Evolutionary conservation across 202 grass and related monocot species (phyloP).

Genomic region (Setaria viridis): DNA sequence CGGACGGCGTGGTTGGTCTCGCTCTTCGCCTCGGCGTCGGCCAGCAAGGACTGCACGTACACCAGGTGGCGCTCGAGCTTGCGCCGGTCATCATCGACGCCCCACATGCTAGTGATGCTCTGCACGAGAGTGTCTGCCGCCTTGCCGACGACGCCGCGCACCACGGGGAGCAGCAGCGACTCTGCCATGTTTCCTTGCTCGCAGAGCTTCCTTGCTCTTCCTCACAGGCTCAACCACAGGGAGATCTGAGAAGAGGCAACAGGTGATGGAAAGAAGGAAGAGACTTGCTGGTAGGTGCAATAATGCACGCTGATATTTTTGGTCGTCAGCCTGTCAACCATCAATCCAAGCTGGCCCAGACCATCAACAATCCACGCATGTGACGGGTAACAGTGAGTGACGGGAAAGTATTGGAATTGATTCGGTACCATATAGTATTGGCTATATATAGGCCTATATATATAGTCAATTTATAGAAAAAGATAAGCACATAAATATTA

Average conservation of each 20-base stretch:
- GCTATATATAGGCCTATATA: too few species aligned
- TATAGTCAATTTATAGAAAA: too few species aligned
- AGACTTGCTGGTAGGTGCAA: too few species aligned
- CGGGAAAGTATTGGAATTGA: too few species aligned
- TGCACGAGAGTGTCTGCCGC: background rate
- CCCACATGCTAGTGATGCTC: background rate
- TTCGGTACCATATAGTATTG: too few species aligned
- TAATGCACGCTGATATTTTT: background rate
- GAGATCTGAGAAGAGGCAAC: background rate
- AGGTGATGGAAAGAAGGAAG: background rate
- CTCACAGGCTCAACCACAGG: background rate
- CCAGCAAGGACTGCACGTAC: background rate
- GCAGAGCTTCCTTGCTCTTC: background rate
- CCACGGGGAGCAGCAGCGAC: constrained; percentile 6
- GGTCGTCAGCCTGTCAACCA: background rate
- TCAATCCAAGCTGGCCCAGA: background rate
- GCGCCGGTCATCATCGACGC: background rate
- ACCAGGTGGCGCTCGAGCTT: background rate
- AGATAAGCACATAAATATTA: too few species aligned
- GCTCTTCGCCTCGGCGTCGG: background rate
- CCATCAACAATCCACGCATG: too few species aligned
- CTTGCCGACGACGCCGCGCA: constrained; percentile 11
- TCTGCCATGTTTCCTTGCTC: background rate
- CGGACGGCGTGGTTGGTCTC: background rate
- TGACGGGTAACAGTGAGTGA: too few species aligned